phyloP scores from a whole-genome alignment of 2,329 filamentous ascomycete species.

The Fusarium humuli region DNA sequence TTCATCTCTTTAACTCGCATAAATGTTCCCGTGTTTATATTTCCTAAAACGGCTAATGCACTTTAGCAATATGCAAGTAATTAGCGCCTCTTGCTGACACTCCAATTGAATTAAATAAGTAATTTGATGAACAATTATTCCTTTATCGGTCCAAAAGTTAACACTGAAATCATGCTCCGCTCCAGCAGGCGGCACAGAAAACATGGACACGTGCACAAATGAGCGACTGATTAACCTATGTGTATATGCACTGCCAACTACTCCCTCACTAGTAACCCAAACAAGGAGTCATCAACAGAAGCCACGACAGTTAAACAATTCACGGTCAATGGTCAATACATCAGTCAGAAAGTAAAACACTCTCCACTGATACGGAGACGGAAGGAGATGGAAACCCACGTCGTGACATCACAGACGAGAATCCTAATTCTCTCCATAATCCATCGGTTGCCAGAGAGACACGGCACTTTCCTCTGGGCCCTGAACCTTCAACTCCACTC shows the following conservation, averaged over 20 bases:
- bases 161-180: neutral
- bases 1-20: neutral
- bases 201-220: neutral
- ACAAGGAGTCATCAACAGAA: neutral
- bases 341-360: neutral
- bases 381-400: conserved; percentile 3
- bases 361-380: neutral
- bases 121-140: neutral
- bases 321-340: neutral
- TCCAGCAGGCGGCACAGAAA: neutral
- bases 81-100: conserved; percentile 9
- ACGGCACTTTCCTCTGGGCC: conserved; percentile 15
- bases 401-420: conserved; percentile 1
- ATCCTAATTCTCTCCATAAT: neutral
- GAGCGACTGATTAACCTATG: neutral
- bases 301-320: neutral
- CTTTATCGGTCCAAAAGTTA: neutral
- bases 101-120: neutral
- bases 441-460: conserved; percentile 37
- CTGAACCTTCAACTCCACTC: conserved; percentile 28
- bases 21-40: neutral
- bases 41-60: conserved; percentile 23
- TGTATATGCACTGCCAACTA: neutral
- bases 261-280: neutral
- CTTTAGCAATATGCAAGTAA: conserved; percentile 22